Base-by-base conservation (phyloP, 1,284 basidiomycete species). In the Rhodotorula sp. region DNA sequence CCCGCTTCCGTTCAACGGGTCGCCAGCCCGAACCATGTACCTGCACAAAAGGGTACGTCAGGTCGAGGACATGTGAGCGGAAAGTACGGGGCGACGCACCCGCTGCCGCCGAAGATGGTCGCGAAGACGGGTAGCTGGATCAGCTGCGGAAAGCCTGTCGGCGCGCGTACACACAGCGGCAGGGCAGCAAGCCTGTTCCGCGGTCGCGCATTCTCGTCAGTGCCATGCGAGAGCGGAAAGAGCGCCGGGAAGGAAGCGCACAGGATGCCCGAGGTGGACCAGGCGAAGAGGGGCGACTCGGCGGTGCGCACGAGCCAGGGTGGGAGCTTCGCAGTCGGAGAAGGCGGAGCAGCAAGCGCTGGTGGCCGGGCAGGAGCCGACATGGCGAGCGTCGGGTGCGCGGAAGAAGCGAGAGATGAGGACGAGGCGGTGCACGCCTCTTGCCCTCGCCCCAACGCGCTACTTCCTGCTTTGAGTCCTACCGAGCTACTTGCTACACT, bases 71-170 rank as follows among this genome's bases (percentile, higher is more conserved):
- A n/a, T 10, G 8, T 17, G 34, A 19, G 56, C 21, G 17, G 21
- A 44, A 16, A 21, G 41, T 12, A 16, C 3, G 25, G 10, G 3
- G 16, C 34, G 8, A 55, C 62, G 34, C 42, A 69, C 73, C 73
- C 73, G 14, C 59, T 56, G 0, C 63, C 64, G 34, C 66, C 73
- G 53, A 76, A 72, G 52, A 76, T 68, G 44, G 61, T 58, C 19
- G 75, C 70, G 23, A 74, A 74, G 41, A 66, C 50, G 1, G 75
- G 75, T 9, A 74, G 61, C 46, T 74, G 75, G n/a, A 76, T 64
- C 54, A 76, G 66, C 21, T 68, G 68, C 44, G 75, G 75, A 57
- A 72, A 76, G 4, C 70, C 75, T 13, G 48, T 5, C 7, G 70
- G 61, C 0, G n/a, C 13, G n/a, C 61, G 61, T 34, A 76, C 75